These are phyloP conservation scores for Russula ochroleuca DNA, from an alignment of 768 basidiomycete genomes.

Conservation along the genomic window DNA sequence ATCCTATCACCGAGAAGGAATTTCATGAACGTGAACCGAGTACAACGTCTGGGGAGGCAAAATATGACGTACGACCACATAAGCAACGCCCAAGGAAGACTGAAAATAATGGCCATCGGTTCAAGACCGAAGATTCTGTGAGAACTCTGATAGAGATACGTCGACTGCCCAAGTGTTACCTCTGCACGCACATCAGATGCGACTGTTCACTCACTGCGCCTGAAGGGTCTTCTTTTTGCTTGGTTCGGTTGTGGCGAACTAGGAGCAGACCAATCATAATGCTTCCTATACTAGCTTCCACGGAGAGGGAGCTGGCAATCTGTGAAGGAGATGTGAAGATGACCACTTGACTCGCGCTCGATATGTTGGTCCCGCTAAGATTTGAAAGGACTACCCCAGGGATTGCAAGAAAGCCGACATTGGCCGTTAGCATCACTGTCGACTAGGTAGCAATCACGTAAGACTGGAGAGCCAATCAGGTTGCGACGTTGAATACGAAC, in stretches of 20 bases:
- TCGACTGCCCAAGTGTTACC: background rate
- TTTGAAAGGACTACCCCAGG: constrained; percentile 29
- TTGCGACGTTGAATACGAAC: background rate
- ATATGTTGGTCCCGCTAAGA: background rate
- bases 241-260: constrained; percentile 22
- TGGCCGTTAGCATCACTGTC: constrained; percentile 35
- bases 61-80: constrained; percentile 20
- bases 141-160: constrained; percentile 6
- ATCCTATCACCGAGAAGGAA: background rate
- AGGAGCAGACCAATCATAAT: constrained; percentile 31
- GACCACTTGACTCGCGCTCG: background rate
- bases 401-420: constrained; percentile 37
- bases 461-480: background rate
- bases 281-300: constrained; percentile 44
- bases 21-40: background rate
- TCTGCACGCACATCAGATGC: background rate
- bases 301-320: constrained; percentile 48
- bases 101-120: constrained; percentile 18
- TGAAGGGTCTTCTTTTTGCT: constrained; percentile 5
- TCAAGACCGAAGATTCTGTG: constrained; percentile 14
- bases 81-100: constrained; percentile 18
- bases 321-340: constrained; percentile 40
- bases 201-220: constrained; percentile 15
- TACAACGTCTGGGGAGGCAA: background rate
- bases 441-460: constrained; percentile 24